Base-by-base conservation (phyloP, 1,139 yeast genomes). In the Insectozyma bohioensis region DNA sequence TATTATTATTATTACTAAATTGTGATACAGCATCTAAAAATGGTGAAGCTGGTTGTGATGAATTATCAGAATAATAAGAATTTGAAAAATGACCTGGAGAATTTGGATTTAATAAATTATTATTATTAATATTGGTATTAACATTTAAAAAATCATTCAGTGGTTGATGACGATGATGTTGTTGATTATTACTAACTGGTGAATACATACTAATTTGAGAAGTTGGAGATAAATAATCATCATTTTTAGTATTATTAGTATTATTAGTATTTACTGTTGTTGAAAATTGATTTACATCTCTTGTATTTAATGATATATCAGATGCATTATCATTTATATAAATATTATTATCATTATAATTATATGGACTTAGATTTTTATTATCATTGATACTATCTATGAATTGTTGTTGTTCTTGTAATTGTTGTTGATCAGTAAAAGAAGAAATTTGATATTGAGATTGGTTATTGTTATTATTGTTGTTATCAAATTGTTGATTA, bases 41-140 rank as follows among this genome's bases (percentile, higher is more conserved):
- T 3, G 73, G 72, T 24, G 67, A 58, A 13, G 59, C 62, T 3
- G 70, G 65, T 36, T 62, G 62, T 40, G 66, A 63, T 4, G 68
- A 61, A 19, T 51, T 58, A 6, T 68, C 75, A 8, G 66, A 43
- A 41, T 57, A 59, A 8, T 54, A 33, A 4, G 71, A 63, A 40
- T 65, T 52, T 12, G 49, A 37, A 30, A 40, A 47, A 11, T 42
- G 48, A 24, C 48, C 38, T 1, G 56, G 56, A 6, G 52, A 51
- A 12, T 36, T 40, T 16, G 53, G 52, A 33, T 39, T 40, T 12
- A 48, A 30, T 10, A 37, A 35, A 21, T 31, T 31, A 12, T 20
- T 32, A 11, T 27, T 27, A 16, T 20, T 24, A n/a, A n/a, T n/a
- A 12, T 18, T 27, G 8, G 10, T 21, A 11, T 29, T 31, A 2